Conservation (phyloP, 1,284 basidiomycete genomes). For the Ganoderma boninense region DNA sequence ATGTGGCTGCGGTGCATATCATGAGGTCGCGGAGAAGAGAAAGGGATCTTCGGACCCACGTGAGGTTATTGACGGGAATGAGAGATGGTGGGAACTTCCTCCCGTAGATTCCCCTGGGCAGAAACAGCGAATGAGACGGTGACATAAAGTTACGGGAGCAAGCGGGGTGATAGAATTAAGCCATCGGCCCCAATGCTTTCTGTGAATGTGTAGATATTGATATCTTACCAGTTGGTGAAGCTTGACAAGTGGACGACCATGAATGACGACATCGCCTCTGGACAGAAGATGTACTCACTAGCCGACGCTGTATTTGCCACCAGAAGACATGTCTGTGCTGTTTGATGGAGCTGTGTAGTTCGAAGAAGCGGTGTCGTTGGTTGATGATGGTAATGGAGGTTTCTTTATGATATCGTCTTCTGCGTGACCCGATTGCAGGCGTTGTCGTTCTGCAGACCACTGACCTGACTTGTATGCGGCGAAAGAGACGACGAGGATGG, state of each 20-base stretch:
- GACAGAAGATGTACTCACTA: slow-evolving; percentile 62
- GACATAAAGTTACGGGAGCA: background rate
- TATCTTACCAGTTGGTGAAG: slow-evolving; percentile 76
- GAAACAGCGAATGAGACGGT: slow-evolving; percentile 23
- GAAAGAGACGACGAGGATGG: slow-evolving; percentile 49
- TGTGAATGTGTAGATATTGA: background rate
- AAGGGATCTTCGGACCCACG: slow-evolving; percentile 59
- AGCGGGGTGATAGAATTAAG: background rate
- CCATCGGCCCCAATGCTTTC: background rate
- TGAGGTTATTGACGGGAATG: slow-evolving; percentile 86
- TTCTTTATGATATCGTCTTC: slow-evolving; percentile 25
- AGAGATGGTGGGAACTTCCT: slow-evolving; percentile 85
- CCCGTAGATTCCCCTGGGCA: slow-evolving; percentile 91
- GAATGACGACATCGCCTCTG: slow-evolving; percentile 12
- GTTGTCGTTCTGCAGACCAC: slow-evolving; percentile 45
- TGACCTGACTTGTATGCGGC: slow-evolving; percentile 55
- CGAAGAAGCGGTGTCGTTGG: slow-evolving; percentile 25
- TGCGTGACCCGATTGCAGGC: slow-evolving; percentile 23
- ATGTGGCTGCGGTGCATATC: slow-evolving; percentile 63
- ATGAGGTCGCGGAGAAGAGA: slow-evolving; percentile 11
- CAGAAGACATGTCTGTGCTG: slow-evolving; percentile 40
- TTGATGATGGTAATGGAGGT: slow-evolving; percentile 22
- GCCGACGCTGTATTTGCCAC: slow-evolving; percentile 77
- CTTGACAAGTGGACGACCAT: slow-evolving; percentile 45
- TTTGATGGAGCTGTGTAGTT: slow-evolving; percentile 24